Conservation (phyloP, 2,329 filamentous ascomycete species). For the Ceratocystis variospora region DNA sequence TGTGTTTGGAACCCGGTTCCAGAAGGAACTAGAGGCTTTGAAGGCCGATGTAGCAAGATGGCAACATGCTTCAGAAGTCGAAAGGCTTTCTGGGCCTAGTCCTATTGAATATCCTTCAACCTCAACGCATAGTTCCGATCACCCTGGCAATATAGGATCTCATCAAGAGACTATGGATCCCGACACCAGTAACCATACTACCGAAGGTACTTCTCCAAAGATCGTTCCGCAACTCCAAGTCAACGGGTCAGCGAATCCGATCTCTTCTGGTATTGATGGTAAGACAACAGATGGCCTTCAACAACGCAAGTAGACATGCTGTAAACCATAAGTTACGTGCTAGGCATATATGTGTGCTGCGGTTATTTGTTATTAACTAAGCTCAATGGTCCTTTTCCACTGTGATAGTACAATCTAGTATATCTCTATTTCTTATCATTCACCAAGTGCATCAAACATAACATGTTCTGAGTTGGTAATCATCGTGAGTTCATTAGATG, state of each 20-base stretch:
- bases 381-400: too few relatives aligned
- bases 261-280: constrained; percentile 11
- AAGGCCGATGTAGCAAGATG: constrained; percentile 80
- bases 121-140: not conserved
- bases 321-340: not conserved
- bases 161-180: not conserved
- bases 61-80: constrained; percentile 49
- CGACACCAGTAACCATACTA: not conserved
- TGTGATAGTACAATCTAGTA: too few relatives aligned
- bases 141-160: not conserved
- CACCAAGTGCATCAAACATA: not conserved
- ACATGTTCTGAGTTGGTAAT: not conserved
- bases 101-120: not conserved
- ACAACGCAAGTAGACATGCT: constrained; percentile 8
- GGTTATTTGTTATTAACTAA: not conserved
- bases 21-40: constrained; percentile 85
- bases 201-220: not conserved
- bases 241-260: not conserved
- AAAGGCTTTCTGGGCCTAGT: constrained; percentile 18
- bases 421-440: not conserved
- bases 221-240: not conserved
- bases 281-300: not conserved
- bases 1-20: constrained; percentile 90
- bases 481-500: constrained; percentile 2
- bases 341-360: not conserved